Evolutionary conservation across 495 filamentous ascomycete species (phyloP).

Genomic region (Penicillium cosmopolitanum): DNA sequence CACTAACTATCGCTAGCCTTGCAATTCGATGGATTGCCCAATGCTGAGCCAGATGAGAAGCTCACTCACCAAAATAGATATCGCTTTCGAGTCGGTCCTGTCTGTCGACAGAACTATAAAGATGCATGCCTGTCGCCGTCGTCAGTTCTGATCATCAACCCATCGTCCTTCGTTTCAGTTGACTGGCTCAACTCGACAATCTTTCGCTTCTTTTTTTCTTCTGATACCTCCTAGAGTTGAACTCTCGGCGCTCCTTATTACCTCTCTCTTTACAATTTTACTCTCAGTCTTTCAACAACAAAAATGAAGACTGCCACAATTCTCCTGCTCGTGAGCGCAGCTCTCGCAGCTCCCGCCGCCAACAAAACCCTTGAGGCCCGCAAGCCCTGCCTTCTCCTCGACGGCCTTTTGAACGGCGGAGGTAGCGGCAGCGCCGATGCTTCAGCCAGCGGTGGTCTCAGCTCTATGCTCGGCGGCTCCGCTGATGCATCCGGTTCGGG

Average conservation of each 20-base stretch:
- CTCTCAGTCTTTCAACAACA: constrained; percentile 15
- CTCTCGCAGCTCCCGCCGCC: constrained; percentile 19
- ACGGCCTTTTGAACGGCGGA: not conserved
- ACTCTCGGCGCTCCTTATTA: not conserved
- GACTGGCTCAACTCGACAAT: constrained; percentile 21
- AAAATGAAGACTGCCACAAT: constrained; percentile 22
- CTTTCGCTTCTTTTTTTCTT: constrained; percentile 9
- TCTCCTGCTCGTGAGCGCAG: constrained; percentile 22
- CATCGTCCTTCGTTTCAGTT: constrained; percentile 16
- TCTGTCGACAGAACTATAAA: constrained; percentile 20
- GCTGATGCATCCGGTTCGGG: constrained; percentile 2
- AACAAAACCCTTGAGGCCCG: constrained; percentile 21
- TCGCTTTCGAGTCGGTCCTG: not conserved
- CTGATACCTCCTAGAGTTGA: constrained; percentile 4
- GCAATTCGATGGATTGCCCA: not conserved
- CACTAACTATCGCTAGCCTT: constrained; percentile 6
- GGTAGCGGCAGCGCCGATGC: not conserved
- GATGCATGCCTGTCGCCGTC: constrained; percentile 8
- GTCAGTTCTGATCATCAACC: constrained; percentile 12
- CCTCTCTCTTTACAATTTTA: not conserved
- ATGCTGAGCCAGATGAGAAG: not conserved
- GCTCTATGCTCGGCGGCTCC: constrained; percentile 1
- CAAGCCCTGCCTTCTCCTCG: constrained; percentile 19
- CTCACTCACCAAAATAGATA: constrained; percentile 2
- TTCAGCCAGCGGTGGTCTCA: constrained; percentile 6